Conservation (phyloP, 176 grass and related monocot genomes). For the Carex scoparia region DNA sequence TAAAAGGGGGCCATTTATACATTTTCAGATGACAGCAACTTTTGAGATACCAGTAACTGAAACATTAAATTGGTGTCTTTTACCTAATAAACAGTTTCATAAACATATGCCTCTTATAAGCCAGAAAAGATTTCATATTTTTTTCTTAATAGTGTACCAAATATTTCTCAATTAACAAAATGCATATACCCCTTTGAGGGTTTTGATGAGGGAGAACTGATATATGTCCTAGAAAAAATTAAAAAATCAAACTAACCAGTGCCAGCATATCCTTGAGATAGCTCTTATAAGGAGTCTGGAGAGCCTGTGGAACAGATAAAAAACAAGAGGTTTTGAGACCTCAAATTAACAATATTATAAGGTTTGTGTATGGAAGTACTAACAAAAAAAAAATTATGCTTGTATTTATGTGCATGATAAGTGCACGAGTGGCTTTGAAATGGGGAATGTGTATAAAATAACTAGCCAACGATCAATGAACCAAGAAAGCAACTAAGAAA, state of each 20-base stretch:
- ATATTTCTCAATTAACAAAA: slow-evolving; percentile 4
- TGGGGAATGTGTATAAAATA: background rate
- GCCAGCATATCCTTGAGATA: slow-evolving; percentile 84
- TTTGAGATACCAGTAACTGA: background rate
- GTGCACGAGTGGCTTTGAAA: background rate
- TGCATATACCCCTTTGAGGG: background rate
- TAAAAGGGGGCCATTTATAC: background rate
- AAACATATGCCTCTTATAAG: background rate
- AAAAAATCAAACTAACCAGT: slow-evolving; percentile 53
- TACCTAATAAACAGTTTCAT: background rate
- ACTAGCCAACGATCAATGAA: background rate
- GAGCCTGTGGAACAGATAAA: slow-evolving; percentile 35
- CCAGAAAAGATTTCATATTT: background rate
- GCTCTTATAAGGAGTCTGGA: slow-evolving; percentile 73
- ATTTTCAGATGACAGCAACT: background rate
- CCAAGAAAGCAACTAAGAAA: background rate
- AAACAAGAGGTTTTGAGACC: background rate
- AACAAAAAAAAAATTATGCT: background rate
- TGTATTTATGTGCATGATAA: background rate
- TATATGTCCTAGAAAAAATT: background rate
- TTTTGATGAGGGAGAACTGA: background rate
- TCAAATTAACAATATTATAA: background rate
- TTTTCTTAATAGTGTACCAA: background rate
- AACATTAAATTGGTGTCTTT: background rate
- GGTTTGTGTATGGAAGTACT: background rate